A percentile compares a stretch with the other conserved stretches of the same genome.
Evolutionary conservation across 495 filamentous ascomycete species (phyloP).

Genomic region (Daldinia childiae): DNA sequence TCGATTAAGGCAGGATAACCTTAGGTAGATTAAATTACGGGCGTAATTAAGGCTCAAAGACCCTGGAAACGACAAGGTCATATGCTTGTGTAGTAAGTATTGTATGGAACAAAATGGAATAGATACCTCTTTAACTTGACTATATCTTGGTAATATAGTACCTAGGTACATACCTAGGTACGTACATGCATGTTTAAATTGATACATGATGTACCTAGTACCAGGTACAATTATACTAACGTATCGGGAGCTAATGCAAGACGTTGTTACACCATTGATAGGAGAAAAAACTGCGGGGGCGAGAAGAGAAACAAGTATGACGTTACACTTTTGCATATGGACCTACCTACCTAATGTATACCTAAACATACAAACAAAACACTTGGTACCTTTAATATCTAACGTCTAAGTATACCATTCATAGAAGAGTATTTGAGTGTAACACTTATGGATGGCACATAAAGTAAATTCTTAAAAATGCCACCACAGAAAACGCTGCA

Average conservation of each 20-base stretch:
- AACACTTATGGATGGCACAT: conserved; percentile 6
- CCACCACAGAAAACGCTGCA: conserved; percentile 39
- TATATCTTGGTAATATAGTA: no score
- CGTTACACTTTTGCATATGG: conserved; percentile 14
- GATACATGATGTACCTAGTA: no score
- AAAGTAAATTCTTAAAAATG: conserved; percentile 26
- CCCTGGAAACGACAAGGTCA: background rate
- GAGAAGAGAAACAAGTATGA: conserved; percentile 9
- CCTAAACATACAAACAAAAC: no score
- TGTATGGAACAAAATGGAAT: background rate
- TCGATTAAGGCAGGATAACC: conserved; percentile 11
- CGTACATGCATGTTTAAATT: no score
- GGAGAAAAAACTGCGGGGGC: conserved; percentile 3
- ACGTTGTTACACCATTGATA: background rate
- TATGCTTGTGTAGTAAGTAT: background rate
- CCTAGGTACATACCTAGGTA: no score
- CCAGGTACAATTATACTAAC: background rate
- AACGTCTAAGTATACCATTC: no score
- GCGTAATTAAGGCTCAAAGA: background rate
- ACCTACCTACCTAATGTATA: conserved; percentile 18
- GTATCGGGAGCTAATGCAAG: conserved; percentile 11
- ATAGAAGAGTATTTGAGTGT: background rate
- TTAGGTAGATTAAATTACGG: conserved; percentile 1
- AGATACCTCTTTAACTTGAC: no score
- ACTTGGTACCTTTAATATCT: no score